A percentile compares a stretch with the other conserved stretches of the same genome.
Evolutionary conservation across 805 yeast species (phyloP).

Genomic region (Brettanomyces custersianus): DNA sequence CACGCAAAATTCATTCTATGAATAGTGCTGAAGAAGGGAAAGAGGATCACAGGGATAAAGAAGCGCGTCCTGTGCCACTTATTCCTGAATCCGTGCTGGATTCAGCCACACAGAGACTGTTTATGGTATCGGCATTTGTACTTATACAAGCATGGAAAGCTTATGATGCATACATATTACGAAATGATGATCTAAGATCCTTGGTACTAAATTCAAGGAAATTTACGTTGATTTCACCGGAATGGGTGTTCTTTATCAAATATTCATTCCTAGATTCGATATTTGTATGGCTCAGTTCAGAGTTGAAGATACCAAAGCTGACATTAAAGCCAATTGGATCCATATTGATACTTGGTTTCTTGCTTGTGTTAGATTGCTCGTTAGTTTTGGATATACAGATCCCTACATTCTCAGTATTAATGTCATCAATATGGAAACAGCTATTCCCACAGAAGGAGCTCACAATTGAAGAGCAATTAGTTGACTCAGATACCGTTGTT

Average conservation of each 20-base stretch:
- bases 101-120: slow-evolving; percentile 65
- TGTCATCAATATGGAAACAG: slow-evolving; percentile 10
- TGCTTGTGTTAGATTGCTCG: slow-evolving; percentile 44
- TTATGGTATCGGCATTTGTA: slow-evolving; percentile 55
- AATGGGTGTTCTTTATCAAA: slow-evolving; percentile 56
- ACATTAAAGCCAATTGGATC: slow-evolving; percentile 54
- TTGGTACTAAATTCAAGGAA: slow-evolving; percentile 16
- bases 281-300: slow-evolving; percentile 62
- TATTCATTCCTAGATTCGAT: slow-evolving; percentile 67
- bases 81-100: slow-evolving; percentile 64
- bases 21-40: no score
- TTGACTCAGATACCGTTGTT: slow-evolving; percentile 25
- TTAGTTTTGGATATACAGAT: slow-evolving; percentile 43
- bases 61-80: no score
- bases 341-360: slow-evolving; percentile 33
- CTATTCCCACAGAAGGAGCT: slow-evolving; percentile 23
- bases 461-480: slow-evolving; percentile 23
- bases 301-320: slow-evolving; percentile 66
- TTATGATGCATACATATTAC: slow-evolving; percentile 57
- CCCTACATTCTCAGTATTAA: slow-evolving; percentile 28
- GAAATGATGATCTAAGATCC: slow-evolving; percentile 28
- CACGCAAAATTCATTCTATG: no score
- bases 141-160: slow-evolving; percentile 82
- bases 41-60: no score
- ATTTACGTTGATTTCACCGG: slow-evolving; percentile 33